Conservation (phyloP, 495 filamentous ascomycete species). For the Neurospora cerealis region DNA sequence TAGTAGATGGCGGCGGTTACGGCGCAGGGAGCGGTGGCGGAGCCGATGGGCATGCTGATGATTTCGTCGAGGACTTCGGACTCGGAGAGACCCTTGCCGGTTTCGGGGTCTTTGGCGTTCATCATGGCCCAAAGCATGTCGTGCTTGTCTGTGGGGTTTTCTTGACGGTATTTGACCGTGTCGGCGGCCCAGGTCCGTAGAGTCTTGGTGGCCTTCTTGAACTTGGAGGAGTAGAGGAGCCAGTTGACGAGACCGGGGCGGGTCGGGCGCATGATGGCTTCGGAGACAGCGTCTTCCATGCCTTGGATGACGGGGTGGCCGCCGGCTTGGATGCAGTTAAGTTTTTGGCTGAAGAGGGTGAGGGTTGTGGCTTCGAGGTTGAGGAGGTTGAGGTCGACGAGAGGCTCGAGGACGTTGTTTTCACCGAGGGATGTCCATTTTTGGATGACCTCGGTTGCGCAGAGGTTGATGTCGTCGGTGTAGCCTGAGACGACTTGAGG, state of each 20-base stretch:
- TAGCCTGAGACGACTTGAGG: slow-evolving; percentile 48
- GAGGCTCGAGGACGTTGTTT: slow-evolving; percentile 39
- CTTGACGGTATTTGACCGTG: slow-evolving; percentile 46
- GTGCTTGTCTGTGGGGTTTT: slow-evolving; percentile 48
- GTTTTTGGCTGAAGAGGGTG: slow-evolving; percentile 52
- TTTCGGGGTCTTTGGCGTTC: slow-evolving; percentile 53
- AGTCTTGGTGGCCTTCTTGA: slow-evolving; percentile 41
- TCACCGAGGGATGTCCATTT: slow-evolving; percentile 56
- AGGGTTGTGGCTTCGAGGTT: slow-evolving; percentile 60
- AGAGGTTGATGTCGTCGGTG: slow-evolving; percentile 59
- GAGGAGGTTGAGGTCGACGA: slow-evolving; percentile 60
- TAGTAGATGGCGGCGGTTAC: slow-evolving; percentile 47
- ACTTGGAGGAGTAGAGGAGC: slow-evolving; percentile 44
- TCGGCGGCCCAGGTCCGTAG: slow-evolving; percentile 46
- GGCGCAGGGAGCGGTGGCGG: slow-evolving; percentile 37
- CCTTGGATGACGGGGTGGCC: slow-evolving; percentile 53
- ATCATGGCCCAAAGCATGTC: slow-evolving; percentile 63
- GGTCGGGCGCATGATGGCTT: slow-evolving; percentile 43
- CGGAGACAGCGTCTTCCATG: slow-evolving; percentile 54
- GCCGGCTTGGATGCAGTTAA: slow-evolving; percentile 54
- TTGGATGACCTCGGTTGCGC: slow-evolving; percentile 52
- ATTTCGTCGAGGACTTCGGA: slow-evolving; percentile 58
- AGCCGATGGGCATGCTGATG: slow-evolving; percentile 45
- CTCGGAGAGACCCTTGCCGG: slow-evolving; percentile 48
- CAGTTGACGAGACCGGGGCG: slow-evolving; percentile 47